Evolutionary conservation across 2,329 filamentous ascomycete genomes (phyloP).

Genomic region (Beauveria sp.): DNA sequence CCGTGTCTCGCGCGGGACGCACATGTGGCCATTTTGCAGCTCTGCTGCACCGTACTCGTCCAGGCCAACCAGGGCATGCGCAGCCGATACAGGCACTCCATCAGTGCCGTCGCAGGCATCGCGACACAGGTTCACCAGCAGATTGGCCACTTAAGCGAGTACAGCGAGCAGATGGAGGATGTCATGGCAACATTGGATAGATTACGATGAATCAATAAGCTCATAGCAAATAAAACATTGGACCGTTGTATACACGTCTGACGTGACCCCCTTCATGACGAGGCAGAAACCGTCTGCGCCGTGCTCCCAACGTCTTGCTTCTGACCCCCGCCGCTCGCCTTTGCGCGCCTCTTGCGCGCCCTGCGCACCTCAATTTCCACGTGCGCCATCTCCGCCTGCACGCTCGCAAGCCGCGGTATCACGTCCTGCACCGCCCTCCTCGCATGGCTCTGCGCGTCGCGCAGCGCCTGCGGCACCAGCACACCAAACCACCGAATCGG

Average conservation of each 20-base stretch:
- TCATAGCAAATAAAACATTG: background rate
- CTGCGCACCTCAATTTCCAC: constrained; percentile 63
- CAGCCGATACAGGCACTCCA: constrained; percentile 44
- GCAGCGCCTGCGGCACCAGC: constrained; percentile 43
- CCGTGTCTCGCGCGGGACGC: constrained; percentile 36
- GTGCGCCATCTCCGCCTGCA: constrained; percentile 54
- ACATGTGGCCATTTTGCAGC: constrained; percentile 45
- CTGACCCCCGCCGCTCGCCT: constrained; percentile 30
- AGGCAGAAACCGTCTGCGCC: constrained; percentile 15
- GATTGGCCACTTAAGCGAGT: constrained; percentile 22
- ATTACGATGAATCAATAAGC: background rate
- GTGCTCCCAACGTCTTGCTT: constrained; percentile 17
- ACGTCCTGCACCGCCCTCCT: constrained; percentile 47
- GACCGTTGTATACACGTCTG: background rate
- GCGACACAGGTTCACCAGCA: constrained; percentile 32
- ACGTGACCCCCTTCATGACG: background rate
- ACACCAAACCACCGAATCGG: constrained; percentile 54
- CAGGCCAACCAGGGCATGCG: constrained; percentile 38
- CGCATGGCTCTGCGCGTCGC: constrained; percentile 53
- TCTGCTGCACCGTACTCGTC: constrained; percentile 45
- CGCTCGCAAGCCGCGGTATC: constrained; percentile 47
- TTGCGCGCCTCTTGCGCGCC: constrained; percentile 47
- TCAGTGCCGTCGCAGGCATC: constrained; percentile 41
- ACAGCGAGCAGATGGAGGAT: constrained; percentile 40
- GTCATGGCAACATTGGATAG: constrained; percentile 26